Evolutionary conservation across 345 rosid genomes (phyloP), one percentile per base, ranked within the genome.

Genomic region (Eucalyptus grandis): DNA sequence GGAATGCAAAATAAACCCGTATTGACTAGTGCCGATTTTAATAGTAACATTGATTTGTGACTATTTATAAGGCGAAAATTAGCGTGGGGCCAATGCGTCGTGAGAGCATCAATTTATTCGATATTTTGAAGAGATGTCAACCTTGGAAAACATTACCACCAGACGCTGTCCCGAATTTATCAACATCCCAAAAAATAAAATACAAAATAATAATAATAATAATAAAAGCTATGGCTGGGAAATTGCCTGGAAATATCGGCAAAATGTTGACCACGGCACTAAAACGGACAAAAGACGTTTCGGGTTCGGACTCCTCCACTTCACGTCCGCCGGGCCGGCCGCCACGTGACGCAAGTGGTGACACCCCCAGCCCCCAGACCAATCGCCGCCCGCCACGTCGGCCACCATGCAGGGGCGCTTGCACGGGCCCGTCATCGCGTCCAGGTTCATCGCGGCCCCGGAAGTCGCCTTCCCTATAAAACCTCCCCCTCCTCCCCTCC

Each of bases 281-380:
- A 6, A 51, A 30, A 21, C 24, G 24, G 47, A 37, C 14, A 6
- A 13, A n/a, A 0, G 43, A 22, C 47, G 47, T 40, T 77, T 11
- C 82, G 5, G 46, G 82, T 40, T 77, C 83, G 47, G 85, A 11
- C 15, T 40, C 22, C 47, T 37, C 83, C 22, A 2, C 83, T 31
- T 46, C 6, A 14, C 1, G 24, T 24, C 46, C 47, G 22, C 34
- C 44, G 27, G 7, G 1, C 54, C 46, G 34, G n/a, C 87, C 86
- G 89, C 91, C 93, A 87, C 93, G 91, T 90, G 95, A 94, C 92
- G 93, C 54, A 91, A 91, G 93, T 88, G 31, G 90, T 94, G 95
- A 94, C 89, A 54, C 53, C 14, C 37, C 58, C 34, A 6, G 43
- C 6, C 37, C 72, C 87, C 58, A 19, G 9, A 14, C 69, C 77